Evolutionary conservation across 305 asterid genomes (phyloP).

Genomic region (Plantago lanceolata): DNA sequence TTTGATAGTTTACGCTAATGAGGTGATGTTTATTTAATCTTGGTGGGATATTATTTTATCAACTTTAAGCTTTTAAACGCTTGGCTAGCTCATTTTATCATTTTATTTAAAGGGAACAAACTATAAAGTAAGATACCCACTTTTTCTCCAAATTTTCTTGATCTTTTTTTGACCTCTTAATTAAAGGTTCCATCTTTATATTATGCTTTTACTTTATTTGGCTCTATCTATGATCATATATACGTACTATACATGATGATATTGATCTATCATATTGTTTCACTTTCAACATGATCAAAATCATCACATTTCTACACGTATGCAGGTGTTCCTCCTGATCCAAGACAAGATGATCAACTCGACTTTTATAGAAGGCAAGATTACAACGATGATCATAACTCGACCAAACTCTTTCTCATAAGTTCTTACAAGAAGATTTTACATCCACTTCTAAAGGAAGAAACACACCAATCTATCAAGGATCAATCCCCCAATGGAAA

Average conservation of each 20-base stretch:
- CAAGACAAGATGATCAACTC: slow-evolving; percentile 54
- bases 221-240: not conserved
- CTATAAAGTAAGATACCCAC: not conserved
- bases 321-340: slow-evolving; percentile 67
- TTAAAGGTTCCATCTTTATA: slow-evolving; percentile 18
- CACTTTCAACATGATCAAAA: slow-evolving; percentile 1
- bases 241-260: not conserved
- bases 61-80: too few species aligned
- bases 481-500: slow-evolving; percentile 21
- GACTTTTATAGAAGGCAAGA: slow-evolving; percentile 50
- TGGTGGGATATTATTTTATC: too few species aligned
- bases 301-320: not conserved
- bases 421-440: slow-evolving; percentile 51
- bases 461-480: slow-evolving; percentile 32
- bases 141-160: not conserved
- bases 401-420: slow-evolving; percentile 55
- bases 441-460: slow-evolving; percentile 50
- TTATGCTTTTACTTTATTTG: slow-evolving; percentile 21
- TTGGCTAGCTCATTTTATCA: too few species aligned
- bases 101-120: too few species aligned
- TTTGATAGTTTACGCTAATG: too few species aligned
- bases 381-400: slow-evolving; percentile 41
- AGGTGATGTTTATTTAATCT: too few species aligned
- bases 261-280: too few species aligned
- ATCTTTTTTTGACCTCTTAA: slow-evolving; percentile 23